A percentile compares a stretch with the other conserved stretches of the same genome.
Conservation (phyloP, 352 stramenopile species). For the Globisporangium heterothallicum region DNA sequence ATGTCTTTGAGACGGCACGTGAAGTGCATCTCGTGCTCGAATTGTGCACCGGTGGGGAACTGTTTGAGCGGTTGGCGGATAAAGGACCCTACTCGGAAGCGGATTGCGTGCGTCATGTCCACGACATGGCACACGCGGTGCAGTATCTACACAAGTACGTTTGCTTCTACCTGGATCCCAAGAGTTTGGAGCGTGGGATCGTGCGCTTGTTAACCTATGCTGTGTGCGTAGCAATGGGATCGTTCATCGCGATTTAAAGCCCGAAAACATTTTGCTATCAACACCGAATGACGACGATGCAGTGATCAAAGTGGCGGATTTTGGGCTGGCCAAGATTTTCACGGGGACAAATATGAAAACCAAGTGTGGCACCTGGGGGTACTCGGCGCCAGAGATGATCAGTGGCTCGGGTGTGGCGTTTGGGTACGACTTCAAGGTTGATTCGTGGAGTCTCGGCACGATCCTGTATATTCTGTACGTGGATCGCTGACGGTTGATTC, state of each 20-base stretch:
- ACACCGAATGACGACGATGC: conserved; percentile 51
- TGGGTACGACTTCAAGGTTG: conserved; percentile 80
- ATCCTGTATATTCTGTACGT: conserved; percentile 82
- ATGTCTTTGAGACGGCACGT: conserved; percentile 74
- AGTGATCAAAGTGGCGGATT: conserved; percentile 76
- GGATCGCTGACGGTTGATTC: conserved; percentile 1
- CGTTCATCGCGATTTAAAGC: conserved; percentile 79
- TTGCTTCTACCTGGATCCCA: no score
- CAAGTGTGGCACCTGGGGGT: conserved; percentile 79
- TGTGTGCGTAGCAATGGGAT: conserved; percentile 49
- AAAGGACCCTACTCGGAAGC: conserved; percentile 81
- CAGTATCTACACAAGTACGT: conserved; percentile 68
- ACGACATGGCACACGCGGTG: conserved; percentile 61
- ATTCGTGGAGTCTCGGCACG: conserved; percentile 84
- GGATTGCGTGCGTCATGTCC: conserved; percentile 68
- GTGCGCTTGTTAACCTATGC: no score
- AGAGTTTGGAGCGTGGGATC: no score
- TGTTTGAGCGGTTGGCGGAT: conserved; percentile 76
- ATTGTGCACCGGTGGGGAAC: conserved; percentile 73
- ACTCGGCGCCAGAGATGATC: conserved; percentile 84
- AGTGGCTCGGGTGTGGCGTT: conserved; percentile 61
- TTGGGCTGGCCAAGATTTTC: conserved; percentile 82
- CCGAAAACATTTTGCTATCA: conserved; percentile 80
- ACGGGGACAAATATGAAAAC: conserved; percentile 65
- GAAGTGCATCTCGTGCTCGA: conserved; percentile 80